Percentiles rank a stretch among this genome's conserved stretches.
Evolutionary conservation across 2,329 filamentous ascomycete species (phyloP).

Genomic region (Diaporthe destruens): DNA sequence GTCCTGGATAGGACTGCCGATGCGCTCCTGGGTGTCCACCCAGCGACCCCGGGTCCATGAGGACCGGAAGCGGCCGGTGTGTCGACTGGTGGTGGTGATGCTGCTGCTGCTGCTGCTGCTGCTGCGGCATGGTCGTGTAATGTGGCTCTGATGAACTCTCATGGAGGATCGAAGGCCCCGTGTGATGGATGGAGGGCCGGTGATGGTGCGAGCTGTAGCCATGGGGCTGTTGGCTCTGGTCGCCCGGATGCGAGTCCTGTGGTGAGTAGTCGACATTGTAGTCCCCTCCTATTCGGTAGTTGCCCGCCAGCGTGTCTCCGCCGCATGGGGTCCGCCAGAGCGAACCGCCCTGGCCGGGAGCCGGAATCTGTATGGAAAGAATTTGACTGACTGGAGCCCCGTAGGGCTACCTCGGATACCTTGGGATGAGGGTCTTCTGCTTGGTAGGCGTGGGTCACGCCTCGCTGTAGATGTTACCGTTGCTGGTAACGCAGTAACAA

Average conservation of each 20-base stretch:
- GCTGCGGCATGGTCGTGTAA: constrained; percentile 57
- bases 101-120: constrained; percentile 50
- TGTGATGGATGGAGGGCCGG: constrained; percentile 63
- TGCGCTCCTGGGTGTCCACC: constrained; percentile 61
- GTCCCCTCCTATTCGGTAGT: constrained; percentile 77
- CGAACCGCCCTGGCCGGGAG: constrained; percentile 80
- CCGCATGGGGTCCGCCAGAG: constrained; percentile 83
- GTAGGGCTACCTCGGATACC: constrained; percentile 60
- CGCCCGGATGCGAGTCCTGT: constrained; percentile 74
- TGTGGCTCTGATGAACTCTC: constrained; percentile 54
- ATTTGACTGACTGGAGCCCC: constrained; percentile 67
- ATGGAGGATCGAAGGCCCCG: constrained; percentile 60
- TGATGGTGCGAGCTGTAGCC: constrained; percentile 69
- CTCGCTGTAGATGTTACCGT: constrained; percentile 49
- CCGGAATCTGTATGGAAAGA: constrained; percentile 72
- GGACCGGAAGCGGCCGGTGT: constrained; percentile 65
- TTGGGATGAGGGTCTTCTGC: constrained; percentile 44
- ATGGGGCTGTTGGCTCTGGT: constrained; percentile 74
- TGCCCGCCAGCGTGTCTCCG: constrained; percentile 79
- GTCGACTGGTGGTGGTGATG: constrained; percentile 58
- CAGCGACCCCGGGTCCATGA: constrained; percentile 69
- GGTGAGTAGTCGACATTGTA: constrained; percentile 82
- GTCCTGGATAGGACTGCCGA: constrained; percentile 64
- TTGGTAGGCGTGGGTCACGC: constrained; percentile 50
- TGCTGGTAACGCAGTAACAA: constrained; percentile 48